Conservation (phyloP, 1,139 yeast genomes). For the Kazachstania sp. region DNA sequence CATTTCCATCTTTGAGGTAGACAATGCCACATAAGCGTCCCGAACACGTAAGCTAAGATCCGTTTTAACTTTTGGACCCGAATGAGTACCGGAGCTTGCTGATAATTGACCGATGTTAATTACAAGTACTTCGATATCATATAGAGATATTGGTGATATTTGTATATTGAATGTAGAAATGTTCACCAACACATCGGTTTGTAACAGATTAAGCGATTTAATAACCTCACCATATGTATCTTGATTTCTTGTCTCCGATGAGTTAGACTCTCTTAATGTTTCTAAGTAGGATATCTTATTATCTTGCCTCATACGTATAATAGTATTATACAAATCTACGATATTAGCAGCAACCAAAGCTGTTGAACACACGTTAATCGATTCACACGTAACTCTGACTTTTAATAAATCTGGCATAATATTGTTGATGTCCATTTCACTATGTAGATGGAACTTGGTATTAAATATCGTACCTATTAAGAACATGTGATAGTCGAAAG, state of each 20-base stretch:
- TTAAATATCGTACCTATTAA: slow-evolving; percentile 48
- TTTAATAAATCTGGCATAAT: slow-evolving; percentile 51
- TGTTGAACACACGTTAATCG: slow-evolving; percentile 58
- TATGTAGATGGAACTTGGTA: slow-evolving; percentile 52
- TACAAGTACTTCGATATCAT: slow-evolving; percentile 66
- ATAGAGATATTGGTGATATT: slow-evolving; percentile 67
- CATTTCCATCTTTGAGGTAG: slow-evolving; percentile 41
- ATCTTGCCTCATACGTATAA: slow-evolving; percentile 66
- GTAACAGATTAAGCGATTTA: slow-evolving; percentile 28
- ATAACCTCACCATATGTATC: slow-evolving; percentile 19
- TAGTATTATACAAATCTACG: slow-evolving; percentile 65
- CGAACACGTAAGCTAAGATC: slow-evolving; percentile 43
- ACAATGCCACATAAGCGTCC: slow-evolving; percentile 57
- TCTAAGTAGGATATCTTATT: slow-evolving; percentile 65
- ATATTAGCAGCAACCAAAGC: slow-evolving; percentile 80
- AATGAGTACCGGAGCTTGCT: slow-evolving; percentile 51
- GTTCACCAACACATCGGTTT: slow-evolving; percentile 55
- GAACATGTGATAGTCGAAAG: slow-evolving; percentile 81
- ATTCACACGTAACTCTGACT: slow-evolving; percentile 47
- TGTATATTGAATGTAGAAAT: slow-evolving; percentile 51
- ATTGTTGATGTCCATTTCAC: slow-evolving; percentile 48
- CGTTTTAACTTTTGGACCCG: slow-evolving; percentile 39
- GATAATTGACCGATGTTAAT: slow-evolving; percentile 50
- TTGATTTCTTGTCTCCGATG: slow-evolving; percentile 15
- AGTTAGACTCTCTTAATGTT: slow-evolving; percentile 36